Evolutionary conservation across 140 eudicot species (phyloP).

Genomic region (Eryngium alpinum): DNA sequence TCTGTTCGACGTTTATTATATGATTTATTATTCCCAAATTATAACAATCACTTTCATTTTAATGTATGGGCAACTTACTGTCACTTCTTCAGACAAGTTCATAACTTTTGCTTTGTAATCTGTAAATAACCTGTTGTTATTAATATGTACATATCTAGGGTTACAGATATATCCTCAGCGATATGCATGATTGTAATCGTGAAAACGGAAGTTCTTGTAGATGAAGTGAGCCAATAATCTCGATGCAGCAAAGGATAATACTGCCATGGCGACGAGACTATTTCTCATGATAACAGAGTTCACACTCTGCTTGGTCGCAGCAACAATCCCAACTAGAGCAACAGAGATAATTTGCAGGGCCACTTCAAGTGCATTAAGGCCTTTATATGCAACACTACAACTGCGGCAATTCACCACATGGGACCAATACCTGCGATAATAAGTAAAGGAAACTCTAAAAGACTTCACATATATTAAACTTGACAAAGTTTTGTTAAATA

Average conservation of each 20-base stretch:
- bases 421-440: constrained; percentile 60
- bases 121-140: not conserved
- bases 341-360: constrained; percentile 51
- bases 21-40: too few species aligned
- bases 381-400: constrained; percentile 59
- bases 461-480: not conserved
- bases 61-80: too few species aligned
- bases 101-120: too few species aligned
- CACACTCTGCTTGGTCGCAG: constrained; percentile 49
- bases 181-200: constrained; percentile 70
- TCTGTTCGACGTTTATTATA: too few species aligned
- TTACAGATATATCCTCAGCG: constrained; percentile 13
- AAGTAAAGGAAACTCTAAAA: not conserved
- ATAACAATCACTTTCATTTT: too few species aligned
- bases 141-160: not conserved
- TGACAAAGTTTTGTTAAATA: not conserved
- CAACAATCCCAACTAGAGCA: constrained; percentile 53
- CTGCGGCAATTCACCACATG: constrained; percentile 71
- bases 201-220: constrained; percentile 64
- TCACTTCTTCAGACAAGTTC: too few species aligned
- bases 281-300: constrained; percentile 39
- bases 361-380: constrained; percentile 47
- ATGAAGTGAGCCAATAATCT: constrained; percentile 69
- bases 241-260: constrained; percentile 65
- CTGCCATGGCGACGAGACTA: constrained; percentile 36